These are phyloP conservation scores for Leishmania guyanensis DNA, from an alignment of 208 protist genomes.

Conservation along the genomic window DNA sequence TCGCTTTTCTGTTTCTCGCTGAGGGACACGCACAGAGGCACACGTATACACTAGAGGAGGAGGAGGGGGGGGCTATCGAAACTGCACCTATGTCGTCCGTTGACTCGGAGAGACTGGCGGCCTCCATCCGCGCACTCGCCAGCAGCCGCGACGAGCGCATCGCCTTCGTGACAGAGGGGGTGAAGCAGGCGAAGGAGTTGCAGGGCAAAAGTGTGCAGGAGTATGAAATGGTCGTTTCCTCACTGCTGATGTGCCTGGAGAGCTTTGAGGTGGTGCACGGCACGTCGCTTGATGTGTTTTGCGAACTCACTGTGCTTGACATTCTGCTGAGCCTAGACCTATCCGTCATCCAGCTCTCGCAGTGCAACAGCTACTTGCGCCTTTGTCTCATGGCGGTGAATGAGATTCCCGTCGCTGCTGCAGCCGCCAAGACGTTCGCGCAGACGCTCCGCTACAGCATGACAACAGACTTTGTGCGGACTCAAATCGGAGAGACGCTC, in stretches of 20 bases:
- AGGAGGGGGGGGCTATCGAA: neutral
- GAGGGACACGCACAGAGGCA: neutral
- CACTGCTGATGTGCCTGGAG: conserved; percentile 72
- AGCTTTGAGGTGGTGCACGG: conserved; percentile 74
- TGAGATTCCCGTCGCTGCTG: conserved; percentile 46
- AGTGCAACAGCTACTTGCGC: conserved; percentile 83
- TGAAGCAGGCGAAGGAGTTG: conserved; percentile 72
- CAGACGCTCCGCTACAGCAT: conserved; percentile 63
- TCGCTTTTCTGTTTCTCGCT: neutral
- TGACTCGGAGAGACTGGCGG: conserved; percentile 42
- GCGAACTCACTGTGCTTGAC: conserved; percentile 75
- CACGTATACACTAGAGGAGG: neutral
- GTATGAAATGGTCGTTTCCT: conserved; percentile 70
- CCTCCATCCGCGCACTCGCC: conserved; percentile 48
- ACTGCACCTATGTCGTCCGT: conserved; percentile 21
- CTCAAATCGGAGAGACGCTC: conserved; percentile 66
- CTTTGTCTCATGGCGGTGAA: conserved; percentile 69
- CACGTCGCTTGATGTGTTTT: conserved; percentile 53
- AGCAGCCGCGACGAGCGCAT: conserved; percentile 37
- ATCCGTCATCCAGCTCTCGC: conserved; percentile 70
- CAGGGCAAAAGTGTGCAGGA: conserved; percentile 73
- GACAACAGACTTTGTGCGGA: conserved; percentile 72
- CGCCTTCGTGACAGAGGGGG: conserved; percentile 55
- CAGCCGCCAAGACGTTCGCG: conserved; percentile 65
- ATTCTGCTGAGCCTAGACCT: conserved; percentile 78